Base-by-base conservation (phyloP, 176 grass and related monocot species). In the Aegilops speltoides region DNA sequence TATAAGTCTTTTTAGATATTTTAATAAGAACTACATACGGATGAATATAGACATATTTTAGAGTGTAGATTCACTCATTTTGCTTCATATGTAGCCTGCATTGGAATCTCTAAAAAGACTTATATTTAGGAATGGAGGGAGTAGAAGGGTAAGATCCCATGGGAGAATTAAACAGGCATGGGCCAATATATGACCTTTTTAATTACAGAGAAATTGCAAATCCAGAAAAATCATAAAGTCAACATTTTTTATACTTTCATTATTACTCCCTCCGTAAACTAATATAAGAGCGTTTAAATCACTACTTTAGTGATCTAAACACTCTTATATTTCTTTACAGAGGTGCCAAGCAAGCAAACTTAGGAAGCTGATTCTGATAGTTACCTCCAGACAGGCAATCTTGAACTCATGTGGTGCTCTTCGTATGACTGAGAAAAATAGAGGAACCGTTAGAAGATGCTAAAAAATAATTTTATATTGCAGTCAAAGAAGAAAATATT, bases 351-450 rank as follows among this genome's bases (percentile, higher is more conserved):
- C 61, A 33, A 73, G 8, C 13, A 87, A 33, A 72, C 13, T 73
- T 26, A 73, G 66, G 57, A 71, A 81, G 22, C 52, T 72, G 34
- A 56, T 65, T 46, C 22, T 36, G 74, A 87, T 76, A 79, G 82
- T 85, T 94, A 99, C 97, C 97, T 96, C 92, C 76, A 99, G 87
- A 88, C 97, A 99, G 56, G 97, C 97, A 93, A 99, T 99, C 89
- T 99, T 99, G 91, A 99, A 99, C 81, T 99, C 97, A 86, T 99
- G 97, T 76, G 94, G 97, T 12, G 97, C 97, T 84, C 97, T 99
- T 66, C 97, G 89, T 73, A 99, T 90, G 78, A 99, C 97, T 96
- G 91, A 40, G 16, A 87, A 71, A 72, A 80, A 80, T 1, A 72
- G 29, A 60, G 31, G 80, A 83, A 79, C 79, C 66, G n/a, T 83